Base-by-base conservation (phyloP, 2,329 filamentous ascomycete genomes). In the Onygenales sp. region DNA sequence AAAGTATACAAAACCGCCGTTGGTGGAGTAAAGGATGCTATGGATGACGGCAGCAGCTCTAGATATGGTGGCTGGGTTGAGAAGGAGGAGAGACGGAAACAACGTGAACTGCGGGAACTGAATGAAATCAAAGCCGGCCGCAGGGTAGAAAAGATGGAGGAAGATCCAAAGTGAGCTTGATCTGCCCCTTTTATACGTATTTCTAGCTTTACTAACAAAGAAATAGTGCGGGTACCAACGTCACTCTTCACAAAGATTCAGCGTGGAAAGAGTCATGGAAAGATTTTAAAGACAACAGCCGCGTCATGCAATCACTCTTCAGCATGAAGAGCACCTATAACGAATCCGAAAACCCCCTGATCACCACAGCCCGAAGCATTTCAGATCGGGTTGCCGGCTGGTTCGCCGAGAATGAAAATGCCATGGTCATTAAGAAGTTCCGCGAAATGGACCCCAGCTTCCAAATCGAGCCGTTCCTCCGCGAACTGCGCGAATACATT, bases 231-330 rank as follows among this genome's bases (percentile, higher is more conserved):
- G 93, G 93, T 56, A 95, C 91, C 54, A 94, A 95, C 66, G 77
- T 98, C 48, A 97, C 92, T 0, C 70, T 98, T 0, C 93, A 98
- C 78, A 98, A 98, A 73, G 93, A 98, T 62, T 85, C 93, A 11
- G 88, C 87, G 21, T 97, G 92, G 89, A 96, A 95, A 74, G 92
- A 97, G 70, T 89, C 90, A n/a, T 98, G 93, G 93, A 83, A 86
- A 63, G 87, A 93, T 50, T 98, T 97, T 81, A 86, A 87, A 58
- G 93, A 98, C 69, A 84, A 83, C 59, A 95, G 86, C 72, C 89
- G 86, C 62, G 73, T 96, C 55, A 88, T 95, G 68, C 92, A 96
- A 72, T 84, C 86, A 54, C 74, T 96, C 57, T 96, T 95, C 73
- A 83, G 79, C 66, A 82, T 95, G 73, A 91, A 92, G 72, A 83